Conservation (phyloP, 495 filamentous ascomycete species). For the Annulohypoxylon maeteangense region DNA sequence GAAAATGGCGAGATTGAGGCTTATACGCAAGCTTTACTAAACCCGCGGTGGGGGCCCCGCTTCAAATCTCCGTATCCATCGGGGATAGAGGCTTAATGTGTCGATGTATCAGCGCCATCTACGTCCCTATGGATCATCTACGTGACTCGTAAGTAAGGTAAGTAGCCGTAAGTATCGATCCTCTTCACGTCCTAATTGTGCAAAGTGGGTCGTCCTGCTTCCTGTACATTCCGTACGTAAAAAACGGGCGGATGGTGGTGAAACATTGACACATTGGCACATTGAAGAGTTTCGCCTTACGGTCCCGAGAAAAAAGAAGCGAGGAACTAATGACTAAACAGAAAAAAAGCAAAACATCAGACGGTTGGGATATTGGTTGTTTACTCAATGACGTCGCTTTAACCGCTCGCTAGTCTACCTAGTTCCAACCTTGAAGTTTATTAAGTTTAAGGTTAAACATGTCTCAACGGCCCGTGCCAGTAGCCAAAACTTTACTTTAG, state of each 20-base stretch:
- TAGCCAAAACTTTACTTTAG: background rate
- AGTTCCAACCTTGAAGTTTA: background rate
- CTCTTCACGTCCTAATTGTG: background rate
- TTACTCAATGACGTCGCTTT: background rate
- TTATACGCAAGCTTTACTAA: background rate
- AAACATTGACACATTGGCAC: background rate
- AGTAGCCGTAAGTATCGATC: background rate
- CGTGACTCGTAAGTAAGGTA: background rate
- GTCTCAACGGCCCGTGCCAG: constrained; percentile 5
- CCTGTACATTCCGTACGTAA: background rate
- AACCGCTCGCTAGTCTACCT: background rate
- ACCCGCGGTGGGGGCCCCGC: background rate
- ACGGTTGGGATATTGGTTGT: background rate
- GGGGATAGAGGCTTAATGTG: background rate
- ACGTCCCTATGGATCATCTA: background rate
- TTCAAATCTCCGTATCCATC: background rate
- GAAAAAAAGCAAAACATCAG: background rate
- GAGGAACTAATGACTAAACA: background rate
- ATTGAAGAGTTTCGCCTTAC: background rate
- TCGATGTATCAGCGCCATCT: background rate
- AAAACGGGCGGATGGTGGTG: background rate
- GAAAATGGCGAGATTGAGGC: background rate
- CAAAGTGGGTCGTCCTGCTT: background rate
- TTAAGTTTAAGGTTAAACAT: background rate
- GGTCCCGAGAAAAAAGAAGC: background rate